Base-by-base conservation (phyloP, 495 filamentous ascomycete species). In the Neurospora sp. region DNA sequence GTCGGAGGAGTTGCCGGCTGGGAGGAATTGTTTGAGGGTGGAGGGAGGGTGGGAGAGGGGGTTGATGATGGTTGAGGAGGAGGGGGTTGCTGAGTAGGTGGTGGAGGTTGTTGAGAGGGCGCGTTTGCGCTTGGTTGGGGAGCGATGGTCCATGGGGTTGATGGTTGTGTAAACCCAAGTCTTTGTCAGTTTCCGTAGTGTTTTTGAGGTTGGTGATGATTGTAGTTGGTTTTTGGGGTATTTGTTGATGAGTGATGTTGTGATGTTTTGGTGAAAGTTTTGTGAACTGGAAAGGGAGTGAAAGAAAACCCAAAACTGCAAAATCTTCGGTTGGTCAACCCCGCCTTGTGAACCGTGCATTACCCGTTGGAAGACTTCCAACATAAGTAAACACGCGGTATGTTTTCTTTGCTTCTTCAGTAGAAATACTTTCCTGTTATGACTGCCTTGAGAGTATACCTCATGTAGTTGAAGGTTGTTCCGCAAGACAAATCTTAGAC, bases 11-110 rank as follows among this genome's bases (percentile, higher is more conserved):
- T 81, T 75, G n/a, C 84, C 84, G 39, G 84, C 84, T 27, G 79
- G 71, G 39, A 77, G 73, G 59, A 86, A 79, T 69, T 86, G 84
- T 8, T 72, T 77, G 23, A 86, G 81, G 5, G 81, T 83, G 70
- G 75, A 72, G 0, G 83, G 83, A 5, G 79, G 42, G 80, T 85
- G 81, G 74, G 83, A 85, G 75, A 81, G 82, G 3, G 84, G 84
- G 78, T 86, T 86, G 76, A 85, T 85, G 79, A 77, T 35, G 77
- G 77, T 11, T 78, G 77, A 37, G 76, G 81, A 39, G 81, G 73
- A 5, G 69, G 79, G 4, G 78, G 75, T 6, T 72, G 41, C 44
- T 42, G 35, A 39, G 46, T 35, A 72, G 71, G 18, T 27, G 9
- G 20, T 18, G 8, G 71, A 44, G 20, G 73, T 5, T 40, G 69